Base-by-base conservation (phyloP, 2,329 filamentous ascomycete species). In the Aspergillus fijiensis region DNA sequence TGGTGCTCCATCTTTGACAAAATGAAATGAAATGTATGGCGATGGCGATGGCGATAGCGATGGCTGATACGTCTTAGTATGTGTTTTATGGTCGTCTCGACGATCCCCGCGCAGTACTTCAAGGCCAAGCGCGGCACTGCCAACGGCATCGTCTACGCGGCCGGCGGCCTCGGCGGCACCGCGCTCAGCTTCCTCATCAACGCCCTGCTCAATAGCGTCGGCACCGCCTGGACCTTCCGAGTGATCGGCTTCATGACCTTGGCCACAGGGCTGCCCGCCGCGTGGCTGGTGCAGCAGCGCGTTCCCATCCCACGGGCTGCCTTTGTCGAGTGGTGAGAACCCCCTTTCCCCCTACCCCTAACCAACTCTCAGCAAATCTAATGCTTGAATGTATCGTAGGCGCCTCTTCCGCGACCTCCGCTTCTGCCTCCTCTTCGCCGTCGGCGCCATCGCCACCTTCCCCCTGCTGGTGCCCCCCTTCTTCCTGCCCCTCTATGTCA, bases 391-490 rank as follows among this genome's bases (percentile, higher is more conserved):
- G 23, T 23, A 23, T 23, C 4, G 3, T 23, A 81, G 80, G 82
- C 72, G 73, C 31, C 73, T 87, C 2, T 85, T 87, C 69, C 79
- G 78, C 31, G 78, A 84, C 57, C 58, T 79, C 23, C 79, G 77
- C 10, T 87, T 87, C 69, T 64, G 76, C 5, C 70, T 82, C 2
- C 70, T 88, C 27, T 87, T 87, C 66, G 65, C 83, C 4, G 80
- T 80, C 4, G 82, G 83, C 0, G 82, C 79, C 0, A 77, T 87
- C 10, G 85, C 79, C 1, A 86, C 83, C 1, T 88, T 88, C 62
- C 82, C 85, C 0, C 78, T 87, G 16, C 81, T 86, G 59, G 84
- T 87, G 0, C 84, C 85, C 0, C 83, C 85, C 0, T 88, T 86
- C 73, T 87, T 87, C 67, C 72, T 87, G 0, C 85, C 85, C 0